phyloP scores from a whole-genome alignment of 2,329 filamentous ascomycete species.

The Calonectria montana region DNA sequence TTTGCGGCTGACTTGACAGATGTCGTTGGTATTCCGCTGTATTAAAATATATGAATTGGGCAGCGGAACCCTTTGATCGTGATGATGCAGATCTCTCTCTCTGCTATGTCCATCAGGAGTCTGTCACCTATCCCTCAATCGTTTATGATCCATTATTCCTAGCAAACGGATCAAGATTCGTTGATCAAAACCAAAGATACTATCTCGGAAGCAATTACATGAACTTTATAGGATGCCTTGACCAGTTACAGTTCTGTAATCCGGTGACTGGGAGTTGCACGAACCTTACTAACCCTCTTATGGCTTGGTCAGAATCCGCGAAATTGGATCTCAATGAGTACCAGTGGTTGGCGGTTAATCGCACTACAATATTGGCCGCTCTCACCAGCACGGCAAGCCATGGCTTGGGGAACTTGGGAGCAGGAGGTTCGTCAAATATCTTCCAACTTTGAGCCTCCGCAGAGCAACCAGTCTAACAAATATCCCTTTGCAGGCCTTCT shows the following conservation, averaged over 20 bases:
- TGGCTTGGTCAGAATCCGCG: neutral
- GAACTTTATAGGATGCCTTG: neutral
- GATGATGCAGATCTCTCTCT: neutral
- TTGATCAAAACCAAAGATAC: too few species aligned
- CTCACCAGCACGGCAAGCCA: neutral
- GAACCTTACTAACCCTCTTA: neutral
- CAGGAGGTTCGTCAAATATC: neutral
- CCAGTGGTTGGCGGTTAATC: neutral
- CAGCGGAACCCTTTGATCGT: neutral
- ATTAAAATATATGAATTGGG: neutral
- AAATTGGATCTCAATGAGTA: neutral
- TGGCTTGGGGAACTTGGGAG: neutral
- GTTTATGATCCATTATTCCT: neutral
- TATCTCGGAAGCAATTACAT: neutral
- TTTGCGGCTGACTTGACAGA: neutral
- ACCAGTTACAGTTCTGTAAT: neutral
- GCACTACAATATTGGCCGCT: neutral
- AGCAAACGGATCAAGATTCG: neutral
- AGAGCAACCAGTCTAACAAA: neutral
- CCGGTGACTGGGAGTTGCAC: neutral
- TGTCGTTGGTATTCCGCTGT: neutral
- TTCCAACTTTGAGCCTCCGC: too few species aligned
- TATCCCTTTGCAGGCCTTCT: neutral
- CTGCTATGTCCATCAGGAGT: neutral
- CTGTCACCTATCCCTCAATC: neutral